phyloP scores from a whole-genome alignment of 805 yeast species.

The Candida maris region DNA sequence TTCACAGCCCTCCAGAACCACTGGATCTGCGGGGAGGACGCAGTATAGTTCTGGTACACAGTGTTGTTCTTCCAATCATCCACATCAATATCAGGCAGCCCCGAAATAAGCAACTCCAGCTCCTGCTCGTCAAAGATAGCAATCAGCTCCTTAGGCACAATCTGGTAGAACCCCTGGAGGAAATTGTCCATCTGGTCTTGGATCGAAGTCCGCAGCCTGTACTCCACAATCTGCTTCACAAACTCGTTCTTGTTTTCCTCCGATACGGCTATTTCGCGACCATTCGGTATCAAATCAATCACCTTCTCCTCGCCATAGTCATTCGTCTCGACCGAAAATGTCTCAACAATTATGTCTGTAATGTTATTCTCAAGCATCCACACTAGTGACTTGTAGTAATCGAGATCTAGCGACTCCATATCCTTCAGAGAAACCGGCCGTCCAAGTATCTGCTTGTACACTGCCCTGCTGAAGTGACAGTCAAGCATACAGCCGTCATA shows the following conservation, averaged over 20 bases:
- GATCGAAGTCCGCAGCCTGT: constrained; percentile 77
- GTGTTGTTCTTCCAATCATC: constrained; percentile 94
- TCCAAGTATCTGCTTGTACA: constrained; percentile 82
- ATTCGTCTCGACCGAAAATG: constrained; percentile 88
- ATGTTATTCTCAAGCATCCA: constrained; percentile 98
- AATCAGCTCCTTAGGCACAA: constrained; percentile 78
- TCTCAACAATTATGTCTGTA: constrained; percentile 88
- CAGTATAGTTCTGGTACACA: constrained; percentile 72
- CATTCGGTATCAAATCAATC: constrained; percentile 79
- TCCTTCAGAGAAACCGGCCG: constrained; percentile 81
- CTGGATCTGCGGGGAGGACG: constrained; percentile 80
- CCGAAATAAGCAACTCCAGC: constrained; percentile 85
- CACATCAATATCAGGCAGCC: constrained; percentile 93
- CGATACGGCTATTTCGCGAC: constrained; percentile 80
- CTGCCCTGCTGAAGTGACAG: constrained; percentile 93
- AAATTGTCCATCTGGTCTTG: constrained; percentile 84
- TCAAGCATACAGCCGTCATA: constrained; percentile 82
- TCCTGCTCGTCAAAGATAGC: constrained; percentile 94
- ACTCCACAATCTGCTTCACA: constrained; percentile 81
- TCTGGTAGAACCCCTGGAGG: constrained; percentile 82
- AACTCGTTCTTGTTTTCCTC: constrained; percentile 89
- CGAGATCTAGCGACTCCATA: constrained; percentile 90
- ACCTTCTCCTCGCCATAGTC: constrained; percentile 88
- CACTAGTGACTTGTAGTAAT: constrained; percentile 83
- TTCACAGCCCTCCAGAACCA: constrained; percentile 99